Evolutionary conservation across 2,329 filamentous ascomycete species (phyloP), one percentile per base, ranked within the genome.

Genomic region (Diaporthe eres): DNA sequence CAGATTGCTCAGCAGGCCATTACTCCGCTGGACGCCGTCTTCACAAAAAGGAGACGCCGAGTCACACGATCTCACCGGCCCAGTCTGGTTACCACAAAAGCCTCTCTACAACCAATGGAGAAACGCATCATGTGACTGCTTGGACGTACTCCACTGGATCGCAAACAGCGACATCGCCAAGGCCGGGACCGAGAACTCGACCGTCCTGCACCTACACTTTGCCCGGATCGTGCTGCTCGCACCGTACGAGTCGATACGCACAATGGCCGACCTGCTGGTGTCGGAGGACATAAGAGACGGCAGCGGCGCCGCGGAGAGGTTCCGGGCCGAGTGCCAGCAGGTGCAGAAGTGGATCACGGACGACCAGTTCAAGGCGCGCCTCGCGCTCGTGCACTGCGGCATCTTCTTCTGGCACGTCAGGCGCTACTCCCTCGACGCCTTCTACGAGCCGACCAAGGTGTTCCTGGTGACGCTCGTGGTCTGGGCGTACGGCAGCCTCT

Each of bases 61-160:
- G n/a, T 72, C 74, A 7, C 37, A 39, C 7, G 68, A 72, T 19
- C 49, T 75, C 28, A 60, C 55, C 13, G 60, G 74, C 3, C 68
- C 51, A 25, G 13, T 22, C 25, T 72, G 73, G 74, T 17, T 75
- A 9, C 68, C 74, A 22, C 74, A 73, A 17, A 71, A 72, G 13
- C 68, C 74, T 19, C 49, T 75, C 31, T 75, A 75, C 51, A 75
- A 75, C 42, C 74, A 75, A 44, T 88, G 87, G 86, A 82, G 85
- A 19, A 88, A 88, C 58, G 83, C 85, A 5, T 82, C 84, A 22
- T 85, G 86, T 57, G 87, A 88, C 72, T 86, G 84, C 57, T 77
- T 92, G 3, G 90, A 92, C 74, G 85, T 91, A 1, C 83, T 92
- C 2, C 89, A 92, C 78, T 91, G 90, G 90, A 85, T 86, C 25